These are phyloP conservation scores for Cyberlindnera mycetangii DNA, from an alignment of 805 yeast species.

Conservation along the genomic window DNA sequence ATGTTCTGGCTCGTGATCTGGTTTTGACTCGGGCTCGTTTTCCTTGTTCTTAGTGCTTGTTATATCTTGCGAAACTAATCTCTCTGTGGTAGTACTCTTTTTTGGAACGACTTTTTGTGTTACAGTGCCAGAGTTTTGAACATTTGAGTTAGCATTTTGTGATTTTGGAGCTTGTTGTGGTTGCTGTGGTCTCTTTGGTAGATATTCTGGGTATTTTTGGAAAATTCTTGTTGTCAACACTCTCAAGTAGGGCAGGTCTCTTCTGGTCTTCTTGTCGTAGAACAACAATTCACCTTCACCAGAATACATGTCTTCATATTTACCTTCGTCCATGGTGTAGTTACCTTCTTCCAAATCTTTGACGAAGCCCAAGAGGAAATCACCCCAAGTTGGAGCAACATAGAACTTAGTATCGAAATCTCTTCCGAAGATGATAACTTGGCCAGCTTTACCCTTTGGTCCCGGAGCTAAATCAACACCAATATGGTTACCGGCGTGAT, in stretches of 20 bases:
- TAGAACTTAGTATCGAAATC: slow-evolving; percentile 90
- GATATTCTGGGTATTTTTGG: slow-evolving; percentile 17
- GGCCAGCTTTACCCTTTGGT: slow-evolving; percentile 78
- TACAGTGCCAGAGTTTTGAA: not conserved
- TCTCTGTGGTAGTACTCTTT: slow-evolving; percentile 9
- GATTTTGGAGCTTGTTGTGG: slow-evolving; percentile 7
- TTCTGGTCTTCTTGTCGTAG: slow-evolving; percentile 55
- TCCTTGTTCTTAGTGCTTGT: slow-evolving; percentile 15
- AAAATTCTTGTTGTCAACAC: slow-evolving; percentile 36
- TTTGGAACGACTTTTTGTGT: slow-evolving; percentile 6
- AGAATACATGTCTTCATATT: slow-evolving; percentile 64
- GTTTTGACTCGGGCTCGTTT: slow-evolving; percentile 14
- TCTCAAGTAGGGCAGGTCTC: slow-evolving; percentile 42
- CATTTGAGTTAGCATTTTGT: not conserved
- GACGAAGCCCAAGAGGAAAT: slow-evolving; percentile 76
- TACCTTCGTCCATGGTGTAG: slow-evolving; percentile 61
- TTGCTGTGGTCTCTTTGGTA: slow-evolving; percentile 17
- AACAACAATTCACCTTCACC: slow-evolving; percentile 74
- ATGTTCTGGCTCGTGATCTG: slow-evolving; percentile 15
- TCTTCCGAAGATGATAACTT: slow-evolving; percentile 88
- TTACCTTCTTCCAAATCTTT: slow-evolving; percentile 86
- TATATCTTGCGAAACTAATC: slow-evolving; percentile 23
- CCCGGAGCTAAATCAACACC: slow-evolving; percentile 89
- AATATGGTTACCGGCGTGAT: slow-evolving; percentile 85
- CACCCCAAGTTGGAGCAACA: slow-evolving; percentile 86